A percentile compares a stretch with the other conserved stretches of the same genome.
These are phyloP conservation scores for Clarireedia paspali DNA, from an alignment of 2,329 filamentous ascomycete genomes.

Conservation along the genomic window DNA sequence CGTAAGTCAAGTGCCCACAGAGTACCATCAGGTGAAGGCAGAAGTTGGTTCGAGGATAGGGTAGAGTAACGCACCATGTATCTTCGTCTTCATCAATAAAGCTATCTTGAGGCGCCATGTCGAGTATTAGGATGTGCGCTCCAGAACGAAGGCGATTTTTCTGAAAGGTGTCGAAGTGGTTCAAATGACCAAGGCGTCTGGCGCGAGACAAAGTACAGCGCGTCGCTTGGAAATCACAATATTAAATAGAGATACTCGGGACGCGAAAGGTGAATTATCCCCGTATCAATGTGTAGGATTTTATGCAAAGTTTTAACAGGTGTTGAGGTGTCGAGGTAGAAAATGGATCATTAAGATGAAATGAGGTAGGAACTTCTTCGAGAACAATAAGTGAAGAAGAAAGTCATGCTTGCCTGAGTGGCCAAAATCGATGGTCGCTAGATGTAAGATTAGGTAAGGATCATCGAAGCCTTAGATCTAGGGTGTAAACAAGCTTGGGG, in stretches of 20 bases:
- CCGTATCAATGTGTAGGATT: constrained; percentile 4
- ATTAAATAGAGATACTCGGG: constrained; percentile 3
- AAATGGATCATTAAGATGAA: constrained; percentile 2
- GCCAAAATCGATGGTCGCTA: not conserved
- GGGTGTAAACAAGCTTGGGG: not conserved
- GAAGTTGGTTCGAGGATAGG: not conserved
- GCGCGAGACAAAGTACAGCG: constrained; percentile 4
- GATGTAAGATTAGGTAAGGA: constrained; percentile 4
- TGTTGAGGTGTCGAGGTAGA: not conserved
- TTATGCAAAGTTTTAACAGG: constrained; percentile 1
- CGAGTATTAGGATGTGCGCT: constrained; percentile 17
- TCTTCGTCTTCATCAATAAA: constrained; percentile 68
- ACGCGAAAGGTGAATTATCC: not conserved
- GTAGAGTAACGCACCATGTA: constrained; percentile 46
- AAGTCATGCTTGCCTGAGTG: constrained; percentile 5
- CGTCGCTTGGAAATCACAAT: not conserved
- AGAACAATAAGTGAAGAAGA: not conserved
- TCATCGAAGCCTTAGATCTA: not conserved
- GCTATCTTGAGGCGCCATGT: constrained; percentile 59
- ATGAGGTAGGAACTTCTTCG: constrained; percentile 6
- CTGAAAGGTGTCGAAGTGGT: not conserved
- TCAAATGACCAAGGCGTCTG: not conserved
- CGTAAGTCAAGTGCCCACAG: constrained; percentile 21
- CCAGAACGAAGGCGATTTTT: not conserved
- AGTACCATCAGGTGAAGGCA: not conserved